Percentiles rank a stretch among this genome's conserved stretches.
These are phyloP conservation scores for Rehmannia glutinosa DNA, from an alignment of 257 asterid genomes.

Conservation along the genomic window DNA sequence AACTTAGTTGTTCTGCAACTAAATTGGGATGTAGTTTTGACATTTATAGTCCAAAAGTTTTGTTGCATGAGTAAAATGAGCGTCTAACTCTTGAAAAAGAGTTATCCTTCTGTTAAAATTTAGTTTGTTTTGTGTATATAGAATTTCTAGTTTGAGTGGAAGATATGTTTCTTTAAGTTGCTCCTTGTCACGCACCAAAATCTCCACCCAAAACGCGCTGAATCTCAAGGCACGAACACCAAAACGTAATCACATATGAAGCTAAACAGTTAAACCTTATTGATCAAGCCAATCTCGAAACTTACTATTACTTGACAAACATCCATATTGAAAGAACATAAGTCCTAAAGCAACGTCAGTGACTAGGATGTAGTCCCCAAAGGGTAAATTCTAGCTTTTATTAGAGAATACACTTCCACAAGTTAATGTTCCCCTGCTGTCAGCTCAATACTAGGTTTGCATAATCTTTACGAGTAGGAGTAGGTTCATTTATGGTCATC, in stretches of 20 bases:
- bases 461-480: too few relatives aligned
- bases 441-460: background rate
- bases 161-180: background rate
- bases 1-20: constrained; percentile 5
- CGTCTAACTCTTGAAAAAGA: background rate
- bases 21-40: background rate
- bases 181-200: background rate
- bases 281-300: background rate
- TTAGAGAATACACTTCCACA: background rate
- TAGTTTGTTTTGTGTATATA: background rate
- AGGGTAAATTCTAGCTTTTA: too few relatives aligned
- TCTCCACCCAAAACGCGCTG: background rate
- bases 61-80: too few relatives aligned
- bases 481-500: too few relatives aligned
- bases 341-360: background rate
- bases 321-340: background rate
- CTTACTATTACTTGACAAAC: background rate
- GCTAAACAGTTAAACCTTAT: background rate
- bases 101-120: background rate
- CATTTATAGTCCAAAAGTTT: background rate
- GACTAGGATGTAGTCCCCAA: background rate
- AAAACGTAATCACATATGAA: background rate
- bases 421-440: background rate
- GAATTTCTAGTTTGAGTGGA: background rate
- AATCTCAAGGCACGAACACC: background rate